phyloP scores from a whole-genome alignment of 106 monocot species.

The Dioscorea zingiberensis region DNA sequence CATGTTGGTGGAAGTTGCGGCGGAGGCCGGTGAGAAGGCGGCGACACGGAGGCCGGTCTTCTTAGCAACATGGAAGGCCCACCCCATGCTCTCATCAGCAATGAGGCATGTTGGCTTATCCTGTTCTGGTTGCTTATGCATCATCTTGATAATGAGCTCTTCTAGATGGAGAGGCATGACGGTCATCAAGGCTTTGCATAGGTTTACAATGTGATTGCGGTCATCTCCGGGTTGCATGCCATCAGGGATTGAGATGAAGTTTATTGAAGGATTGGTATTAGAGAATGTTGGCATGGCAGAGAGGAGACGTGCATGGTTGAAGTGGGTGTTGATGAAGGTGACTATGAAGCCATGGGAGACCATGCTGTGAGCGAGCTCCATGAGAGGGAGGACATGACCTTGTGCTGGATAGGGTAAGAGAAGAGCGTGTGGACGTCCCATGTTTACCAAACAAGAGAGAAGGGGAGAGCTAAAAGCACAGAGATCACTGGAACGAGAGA shows the following conservation, averaged over 20 bases:
- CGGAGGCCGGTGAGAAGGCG: conserved; percentile 21
- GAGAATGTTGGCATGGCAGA: conserved; percentile 2
- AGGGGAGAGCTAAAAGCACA: too few relatives aligned
- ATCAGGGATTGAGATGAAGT: conserved; percentile 30
- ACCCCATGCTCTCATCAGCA: conserved; percentile 22
- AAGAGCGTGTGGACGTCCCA: too few relatives aligned
- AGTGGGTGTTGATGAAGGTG: conserved; percentile 49
- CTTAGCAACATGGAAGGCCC: conserved; percentile 26
- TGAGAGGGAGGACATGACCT: conserved; percentile 50
- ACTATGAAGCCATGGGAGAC: conserved; percentile 28
- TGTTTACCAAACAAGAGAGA: too few relatives aligned
- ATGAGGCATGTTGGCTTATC: conserved; percentile 21
- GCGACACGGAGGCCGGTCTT: conserved; percentile 14
- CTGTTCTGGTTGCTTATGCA: not conserved
- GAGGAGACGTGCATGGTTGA: conserved; percentile 21
- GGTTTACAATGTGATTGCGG: conserved; percentile 14
- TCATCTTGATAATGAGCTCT: conserved; percentile 12
- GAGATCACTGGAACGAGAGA: too few relatives aligned
- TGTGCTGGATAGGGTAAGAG: conserved; percentile 46
- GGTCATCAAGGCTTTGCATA: not conserved
- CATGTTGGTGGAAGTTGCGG: not conserved
- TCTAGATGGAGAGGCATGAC: conserved; percentile 18
- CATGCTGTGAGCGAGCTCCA: conserved; percentile 44
- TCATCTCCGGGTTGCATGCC: conserved; percentile 21
- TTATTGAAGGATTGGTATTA: not conserved